phyloP scores from a whole-genome alignment of 2,329 filamentous ascomycete species.

The Aspergillus phoenicis region DNA sequence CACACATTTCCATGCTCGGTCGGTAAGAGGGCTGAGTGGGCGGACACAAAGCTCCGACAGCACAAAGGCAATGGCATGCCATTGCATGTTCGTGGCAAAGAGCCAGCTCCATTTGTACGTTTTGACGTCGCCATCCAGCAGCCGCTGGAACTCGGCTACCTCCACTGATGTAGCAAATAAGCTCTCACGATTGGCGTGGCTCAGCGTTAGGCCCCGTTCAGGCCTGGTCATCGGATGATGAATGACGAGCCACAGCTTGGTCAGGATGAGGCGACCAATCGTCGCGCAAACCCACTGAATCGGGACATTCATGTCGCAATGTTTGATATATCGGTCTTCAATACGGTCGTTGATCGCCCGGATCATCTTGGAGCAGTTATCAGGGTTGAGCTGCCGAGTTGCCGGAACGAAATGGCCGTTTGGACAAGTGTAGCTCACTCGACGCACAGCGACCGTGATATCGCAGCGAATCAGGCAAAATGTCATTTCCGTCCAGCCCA shows the following conservation, averaged over 20 bases:
- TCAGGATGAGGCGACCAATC: constrained; percentile 70
- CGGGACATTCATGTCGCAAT: constrained; percentile 55
- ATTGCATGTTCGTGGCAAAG: constrained; percentile 66
- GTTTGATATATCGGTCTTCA: constrained; percentile 57
- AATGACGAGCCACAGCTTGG: constrained; percentile 75
- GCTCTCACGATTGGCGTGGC: constrained; percentile 66
- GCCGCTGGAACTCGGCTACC: constrained; percentile 70
- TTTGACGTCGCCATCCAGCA: constrained; percentile 65
- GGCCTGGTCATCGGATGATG: constrained; percentile 72
- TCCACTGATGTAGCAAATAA: constrained; percentile 73
- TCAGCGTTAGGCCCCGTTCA: constrained; percentile 56
- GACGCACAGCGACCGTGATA: constrained; percentile 48
- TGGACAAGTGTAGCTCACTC: constrained; percentile 42
- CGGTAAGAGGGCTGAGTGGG: constrained; percentile 58
- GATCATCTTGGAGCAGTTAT: constrained; percentile 50
- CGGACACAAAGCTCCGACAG: constrained; percentile 62
- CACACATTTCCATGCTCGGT: constrained; percentile 63
- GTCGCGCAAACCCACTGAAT: constrained; percentile 71
- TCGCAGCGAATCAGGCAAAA: constrained; percentile 57
- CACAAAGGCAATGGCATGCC: constrained; percentile 56
- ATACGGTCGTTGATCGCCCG: constrained; percentile 57
- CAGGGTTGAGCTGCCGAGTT: constrained; percentile 23
- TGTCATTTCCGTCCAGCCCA: constrained; percentile 58
- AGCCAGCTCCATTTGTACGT: constrained; percentile 68
- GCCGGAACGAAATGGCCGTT: constrained; percentile 25